Evolutionary conservation across 768 basidiomycete genomes (phyloP), one percentile per base, ranked within the genome.

Genomic region (Boletus edulis): DNA sequence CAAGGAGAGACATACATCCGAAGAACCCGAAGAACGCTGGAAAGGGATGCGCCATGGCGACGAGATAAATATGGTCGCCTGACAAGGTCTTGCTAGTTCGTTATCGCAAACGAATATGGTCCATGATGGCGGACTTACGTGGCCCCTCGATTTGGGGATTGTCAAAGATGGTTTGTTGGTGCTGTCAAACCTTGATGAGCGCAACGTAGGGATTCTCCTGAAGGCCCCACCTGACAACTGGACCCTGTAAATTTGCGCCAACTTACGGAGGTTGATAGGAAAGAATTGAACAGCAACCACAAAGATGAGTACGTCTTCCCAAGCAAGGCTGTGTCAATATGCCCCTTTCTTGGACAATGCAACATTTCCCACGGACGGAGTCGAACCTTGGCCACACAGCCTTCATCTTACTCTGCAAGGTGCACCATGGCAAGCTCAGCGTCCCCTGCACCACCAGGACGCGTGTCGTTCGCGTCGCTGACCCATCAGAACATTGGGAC

Each of bases 401-500:
- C 59, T 38, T 18, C 39, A 20, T 39, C 52, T 1, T 24, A 41
- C 34, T 45, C 22, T 49, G 34, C 52, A 31, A 31, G 13, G 55
- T 43, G 57, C 50, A 49, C 53, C 53, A 70, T 72, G 58, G 52
- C 65, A 29, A 62, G 46, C 56, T 56, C 67, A 48, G 57, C 58
- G 40, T 52, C 69, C 29, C 29, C 62, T 45, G 49, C 45, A 14
- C 32, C 55, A 31, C 27, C 49, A 32, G 42, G 74, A 54, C 83
- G 85, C 60, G 74, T 89, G 55, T 81, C 87, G 18, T 89, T 89
- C 71, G 79, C 90, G 48, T 83, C 85, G 46, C 73, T 92, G 65
- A 89, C 86, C 12, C 76, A 78, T 52, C 94, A 94, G 71, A 96
- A 94, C 72, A 73, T 94, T 44, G 93, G 93, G 49, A 86, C 87